Evolutionary conservation across 2,329 filamentous ascomycete species (phyloP), one percentile per base, ranked within the genome.

Genomic region (Stagonosporopsis rhizophila): DNA sequence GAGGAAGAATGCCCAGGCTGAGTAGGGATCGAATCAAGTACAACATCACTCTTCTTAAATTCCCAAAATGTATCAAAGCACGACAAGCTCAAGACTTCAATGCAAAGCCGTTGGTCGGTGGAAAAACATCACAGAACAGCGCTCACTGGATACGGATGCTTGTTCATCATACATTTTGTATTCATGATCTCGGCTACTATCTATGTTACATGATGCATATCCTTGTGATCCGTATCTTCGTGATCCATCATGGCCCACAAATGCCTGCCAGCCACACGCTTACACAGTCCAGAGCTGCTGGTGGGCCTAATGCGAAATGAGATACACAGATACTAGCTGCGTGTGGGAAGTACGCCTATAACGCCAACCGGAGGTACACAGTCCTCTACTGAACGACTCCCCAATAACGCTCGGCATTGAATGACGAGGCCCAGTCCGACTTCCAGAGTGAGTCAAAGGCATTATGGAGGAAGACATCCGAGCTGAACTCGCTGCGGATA

Each of bases 361-460:
- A 44, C 48, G 39, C 20, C 25, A 23, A 28, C 9, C 23, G 8
- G 6, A 37, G 23, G 2, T 11, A 49, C 11, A 3, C 19, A 28
- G 6, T 12, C 30, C 23, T 19, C 56, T 59, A 62, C 42, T 64
- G 58, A 27, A 74, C 44, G 12, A 74, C 56, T 37, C 91, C 92
- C 89, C 91, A 95, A 76, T 82, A 92, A 73, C 87, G 84, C 78
- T 96, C 92, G 2, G 89, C 85, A 56, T 85, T 83, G 74, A 88
- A 90, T 1, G 89, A 89, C 20, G 75, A 80, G 2, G 79, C 73
- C 49, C 79, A 82, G 63, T 89, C 83, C 37, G 78, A 73, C 82
- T 96, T 96, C 91, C 92, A 96, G 46, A 81, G 68, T 59, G 92
- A 89, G 75, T 96, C 89, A 78, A 88, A 94, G 3, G 90, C 88